A percentile compares a stretch with the other conserved stretches of the same genome.
phyloP scores from a whole-genome alignment of 2,329 filamentous ascomycete genomes.

The Trichoderma sp. region DNA sequence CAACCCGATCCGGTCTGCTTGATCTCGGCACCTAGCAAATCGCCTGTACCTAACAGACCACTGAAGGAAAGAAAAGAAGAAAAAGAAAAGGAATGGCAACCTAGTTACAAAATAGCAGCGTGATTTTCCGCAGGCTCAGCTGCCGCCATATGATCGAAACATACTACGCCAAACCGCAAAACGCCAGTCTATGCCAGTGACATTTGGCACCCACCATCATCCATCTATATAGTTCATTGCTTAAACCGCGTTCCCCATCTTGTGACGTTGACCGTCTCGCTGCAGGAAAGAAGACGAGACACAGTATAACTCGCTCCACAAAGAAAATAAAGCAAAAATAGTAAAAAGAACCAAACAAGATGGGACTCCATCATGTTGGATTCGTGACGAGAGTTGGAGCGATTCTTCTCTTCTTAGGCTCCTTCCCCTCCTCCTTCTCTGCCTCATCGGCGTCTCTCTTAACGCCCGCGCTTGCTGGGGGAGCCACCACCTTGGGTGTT shows the following conservation, averaged over 20 bases:
- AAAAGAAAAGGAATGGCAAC: neutral
- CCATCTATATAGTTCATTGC: slow-evolving; percentile 7
- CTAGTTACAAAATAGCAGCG: neutral
- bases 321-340: neutral
- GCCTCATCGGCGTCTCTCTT: slow-evolving; percentile 58
- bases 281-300: neutral
- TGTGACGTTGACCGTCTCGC: neutral
- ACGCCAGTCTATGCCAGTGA: slow-evolving; percentile 33
- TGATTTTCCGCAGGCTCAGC: neutral
- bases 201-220: slow-evolving; percentile 22
- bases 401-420: slow-evolving; percentile 67
- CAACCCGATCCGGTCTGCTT: neutral
- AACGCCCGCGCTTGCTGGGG: slow-evolving; percentile 37
- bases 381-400: slow-evolving; percentile 59
- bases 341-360: neutral
- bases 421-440: slow-evolving; percentile 51
- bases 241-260: neutral
- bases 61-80: neutral
- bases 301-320: neutral
- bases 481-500: slow-evolving; percentile 59
- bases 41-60: neutral
- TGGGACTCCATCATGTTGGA: neutral
- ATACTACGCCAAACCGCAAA: slow-evolving; percentile 24
- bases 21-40: neutral
- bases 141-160: neutral